Conservation (phyloP, 1,139 yeast species). For the Wickerhamomyces sp. region DNA sequence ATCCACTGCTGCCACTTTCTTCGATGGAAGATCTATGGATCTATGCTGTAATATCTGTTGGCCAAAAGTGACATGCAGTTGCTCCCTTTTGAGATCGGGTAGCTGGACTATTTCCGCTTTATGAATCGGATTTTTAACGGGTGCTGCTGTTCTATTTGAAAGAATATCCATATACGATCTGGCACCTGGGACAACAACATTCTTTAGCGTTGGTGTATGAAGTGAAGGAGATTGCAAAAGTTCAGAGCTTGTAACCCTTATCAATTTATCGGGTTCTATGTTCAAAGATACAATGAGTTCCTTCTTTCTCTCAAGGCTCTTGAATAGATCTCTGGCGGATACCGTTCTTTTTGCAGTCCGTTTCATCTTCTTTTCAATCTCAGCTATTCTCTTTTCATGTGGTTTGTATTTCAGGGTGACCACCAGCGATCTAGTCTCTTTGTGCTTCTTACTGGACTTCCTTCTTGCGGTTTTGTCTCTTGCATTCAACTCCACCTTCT, state of each 20-base stretch:
- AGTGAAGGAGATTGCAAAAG: too few species aligned
- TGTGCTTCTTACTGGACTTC: slow-evolving; percentile 1
- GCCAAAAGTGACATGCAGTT: slow-evolving; percentile 13
- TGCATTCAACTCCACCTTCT: neutral
- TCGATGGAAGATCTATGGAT: slow-evolving; percentile 7
- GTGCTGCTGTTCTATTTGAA: slow-evolving; percentile 3
- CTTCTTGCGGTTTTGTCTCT: neutral
- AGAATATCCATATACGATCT: slow-evolving; percentile 9
- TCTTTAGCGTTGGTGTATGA: neutral
- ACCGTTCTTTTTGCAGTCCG: slow-evolving; percentile 22
- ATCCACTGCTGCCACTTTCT: neutral
- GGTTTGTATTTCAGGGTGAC: slow-evolving; percentile 19
- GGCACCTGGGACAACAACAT: slow-evolving; percentile 3
- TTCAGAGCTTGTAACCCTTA: too few species aligned
- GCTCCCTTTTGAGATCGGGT: slow-evolving; percentile 9
- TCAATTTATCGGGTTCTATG: slow-evolving; percentile 14
- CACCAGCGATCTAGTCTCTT: slow-evolving; percentile 6
- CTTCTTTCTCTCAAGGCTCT: slow-evolving; percentile 20
- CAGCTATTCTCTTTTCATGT: slow-evolving; percentile 21
- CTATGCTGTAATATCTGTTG: slow-evolving; percentile 4
- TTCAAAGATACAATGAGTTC: slow-evolving; percentile 23
- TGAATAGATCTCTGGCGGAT: slow-evolving; percentile 32
- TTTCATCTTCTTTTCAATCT: slow-evolving; percentile 32
- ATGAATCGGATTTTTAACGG: slow-evolving; percentile 12
- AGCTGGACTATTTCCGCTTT: slow-evolving; percentile 16